Conservation (phyloP, 805 yeast genomes). For the Hanseniaspora clermontiae region DNA sequence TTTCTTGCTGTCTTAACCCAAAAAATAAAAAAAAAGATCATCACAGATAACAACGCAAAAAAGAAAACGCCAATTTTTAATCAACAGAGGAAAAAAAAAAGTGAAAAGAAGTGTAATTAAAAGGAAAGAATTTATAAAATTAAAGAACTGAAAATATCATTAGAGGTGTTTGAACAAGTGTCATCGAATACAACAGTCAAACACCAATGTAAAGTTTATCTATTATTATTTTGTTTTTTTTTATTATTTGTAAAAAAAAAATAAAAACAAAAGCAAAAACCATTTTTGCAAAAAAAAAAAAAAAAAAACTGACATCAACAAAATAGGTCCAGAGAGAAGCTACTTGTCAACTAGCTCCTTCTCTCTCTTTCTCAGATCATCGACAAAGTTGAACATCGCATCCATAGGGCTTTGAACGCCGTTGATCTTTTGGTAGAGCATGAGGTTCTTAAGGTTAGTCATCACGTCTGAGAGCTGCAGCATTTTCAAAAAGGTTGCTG, state of each 20-base stretch:
- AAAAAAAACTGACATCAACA: neutral
- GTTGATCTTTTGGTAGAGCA: conserved; percentile 41
- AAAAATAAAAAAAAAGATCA: no score
- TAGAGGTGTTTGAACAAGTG: neutral
- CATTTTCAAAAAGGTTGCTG: conserved; percentile 52
- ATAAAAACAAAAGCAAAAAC: neutral
- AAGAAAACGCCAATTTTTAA: no score
- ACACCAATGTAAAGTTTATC: neutral
- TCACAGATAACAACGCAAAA: no score
- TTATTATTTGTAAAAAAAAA: neutral
- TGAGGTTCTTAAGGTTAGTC: conserved; percentile 54
- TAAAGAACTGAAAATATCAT: neutral
- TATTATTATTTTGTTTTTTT: no score
- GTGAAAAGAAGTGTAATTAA: neutral
- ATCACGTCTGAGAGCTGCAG: conserved; percentile 69
- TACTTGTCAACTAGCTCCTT: conserved; percentile 1
- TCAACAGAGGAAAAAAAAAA: no score
- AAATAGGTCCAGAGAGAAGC: neutral
- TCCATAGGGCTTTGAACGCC: conserved; percentile 43
- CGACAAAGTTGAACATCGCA: conserved; percentile 36
- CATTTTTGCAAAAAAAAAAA: neutral
- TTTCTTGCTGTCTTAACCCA: no score
- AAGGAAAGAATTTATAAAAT: neutral
- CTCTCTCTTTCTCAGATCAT: conserved; percentile 16
- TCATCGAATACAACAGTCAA: neutral